A percentile compares a stretch with the other conserved stretches of the same genome.
These are phyloP conservation scores for Scheffersomyces lignosus DNA, from an alignment of 805 yeast species.

Conservation along the genomic window DNA sequence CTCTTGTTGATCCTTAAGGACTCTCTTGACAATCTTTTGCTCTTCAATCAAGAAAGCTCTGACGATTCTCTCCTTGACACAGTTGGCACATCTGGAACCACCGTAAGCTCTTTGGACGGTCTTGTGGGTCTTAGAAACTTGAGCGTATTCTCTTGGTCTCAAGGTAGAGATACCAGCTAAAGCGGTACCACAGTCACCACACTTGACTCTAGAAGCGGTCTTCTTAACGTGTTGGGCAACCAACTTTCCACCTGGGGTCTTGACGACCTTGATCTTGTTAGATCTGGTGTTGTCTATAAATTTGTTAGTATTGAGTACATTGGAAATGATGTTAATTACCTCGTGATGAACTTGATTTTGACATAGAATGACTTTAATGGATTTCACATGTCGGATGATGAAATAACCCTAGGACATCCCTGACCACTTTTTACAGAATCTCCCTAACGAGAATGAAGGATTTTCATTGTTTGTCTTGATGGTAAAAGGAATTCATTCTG, in stretches of 20 bases:
- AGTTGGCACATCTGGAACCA: conserved; percentile 97
- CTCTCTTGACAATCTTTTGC: conserved; percentile 99
- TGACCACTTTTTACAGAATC: no score
- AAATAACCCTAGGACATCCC: no score
- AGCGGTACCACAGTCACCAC: conserved; percentile 84
- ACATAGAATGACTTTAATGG: no score
- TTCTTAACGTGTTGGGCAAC: conserved; percentile 97
- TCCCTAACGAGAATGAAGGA: no score
- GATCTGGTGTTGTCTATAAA: conserved; percentile 95
- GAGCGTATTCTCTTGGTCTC: conserved; percentile 98
- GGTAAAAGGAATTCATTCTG: no score
- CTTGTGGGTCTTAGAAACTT: conserved; percentile 93
- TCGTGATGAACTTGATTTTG: no score
- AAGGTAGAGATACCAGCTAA: conserved; percentile 88
- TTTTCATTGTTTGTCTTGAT: no score
- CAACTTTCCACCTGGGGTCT: conserved; percentile 99
- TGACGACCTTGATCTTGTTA: conserved; percentile 98
- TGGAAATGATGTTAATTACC: no score
- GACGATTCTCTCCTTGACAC: conserved; percentile 98
- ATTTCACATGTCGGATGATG: no score
- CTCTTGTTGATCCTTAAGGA: conserved; percentile 93
- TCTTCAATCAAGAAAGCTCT: conserved; percentile 99
- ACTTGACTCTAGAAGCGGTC: conserved; percentile 80
- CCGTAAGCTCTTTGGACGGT: conserved; percentile 99
- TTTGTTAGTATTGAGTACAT: conserved; percentile 40